Conservation (phyloP, 768 basidiomycete genomes). For the Sarcodon sp. region DNA sequence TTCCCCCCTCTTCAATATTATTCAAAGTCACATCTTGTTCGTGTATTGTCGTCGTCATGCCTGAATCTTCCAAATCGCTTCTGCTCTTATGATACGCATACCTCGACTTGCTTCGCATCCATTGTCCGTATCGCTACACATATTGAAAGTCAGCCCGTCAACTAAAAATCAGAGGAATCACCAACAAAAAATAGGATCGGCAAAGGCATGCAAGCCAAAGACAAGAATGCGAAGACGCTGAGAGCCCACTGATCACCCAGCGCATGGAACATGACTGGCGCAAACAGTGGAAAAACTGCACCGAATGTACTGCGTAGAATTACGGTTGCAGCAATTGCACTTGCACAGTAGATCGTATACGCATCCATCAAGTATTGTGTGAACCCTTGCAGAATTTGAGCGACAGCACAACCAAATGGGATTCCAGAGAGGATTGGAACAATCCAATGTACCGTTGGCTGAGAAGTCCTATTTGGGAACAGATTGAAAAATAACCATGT, state of each 20-base stretch:
- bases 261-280: slow-evolving; percentile 33
- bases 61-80: background rate
- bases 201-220: slow-evolving; percentile 38
- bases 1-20: no score
- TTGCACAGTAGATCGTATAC: slow-evolving; percentile 53
- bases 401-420: slow-evolving; percentile 54
- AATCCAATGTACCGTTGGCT: slow-evolving; percentile 46
- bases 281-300: slow-evolving; percentile 49
- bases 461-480: slow-evolving; percentile 27
- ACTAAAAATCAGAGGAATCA: slow-evolving; percentile 3
- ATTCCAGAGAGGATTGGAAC: slow-evolving; percentile 53
- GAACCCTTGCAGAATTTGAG: slow-evolving; percentile 53
- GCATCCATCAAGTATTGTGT: slow-evolving; percentile 63
- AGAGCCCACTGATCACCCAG: slow-evolving; percentile 44
- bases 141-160: slow-evolving; percentile 3
- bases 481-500: slow-evolving; percentile 2
- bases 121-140: slow-evolving; percentile 35
- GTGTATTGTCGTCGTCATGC: no score
- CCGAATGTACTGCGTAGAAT: slow-evolving; percentile 53
- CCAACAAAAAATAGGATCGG: slow-evolving; percentile 44
- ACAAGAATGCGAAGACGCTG: slow-evolving; percentile 39
- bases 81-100: slow-evolving; percentile 27
- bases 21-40: no score
- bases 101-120: slow-evolving; percentile 31
- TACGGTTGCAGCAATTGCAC: slow-evolving; percentile 56